A percentile compares a stretch with the other conserved stretches of the same genome.
phyloP scores from a whole-genome alignment of 1,284 basidiomycete genomes.

The Tilletia setariae region DNA sequence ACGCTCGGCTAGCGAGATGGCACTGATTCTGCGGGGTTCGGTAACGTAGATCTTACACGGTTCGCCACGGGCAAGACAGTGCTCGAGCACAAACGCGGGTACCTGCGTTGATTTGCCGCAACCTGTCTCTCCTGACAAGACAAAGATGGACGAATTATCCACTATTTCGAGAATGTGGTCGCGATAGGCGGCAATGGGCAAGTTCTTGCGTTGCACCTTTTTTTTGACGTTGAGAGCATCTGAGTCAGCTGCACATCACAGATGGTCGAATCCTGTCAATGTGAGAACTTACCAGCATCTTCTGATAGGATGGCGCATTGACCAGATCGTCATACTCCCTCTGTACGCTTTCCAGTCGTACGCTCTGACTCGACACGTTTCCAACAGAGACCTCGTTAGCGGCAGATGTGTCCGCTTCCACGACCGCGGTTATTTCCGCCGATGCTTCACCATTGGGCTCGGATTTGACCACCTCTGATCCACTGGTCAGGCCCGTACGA shows the following conservation, averaged over 20 bases:
- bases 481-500: neutral
- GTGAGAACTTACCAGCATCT: constrained; percentile 72
- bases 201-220: constrained; percentile 65
- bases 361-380: neutral
- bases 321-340: constrained; percentile 64
- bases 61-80: constrained; percentile 75
- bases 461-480: neutral
- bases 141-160: constrained; percentile 77
- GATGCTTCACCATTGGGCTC: neutral
- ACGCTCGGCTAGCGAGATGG: constrained; percentile 91
- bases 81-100: constrained; percentile 89
- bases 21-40: constrained; percentile 92
- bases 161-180: constrained; percentile 71
- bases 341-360: neutral
- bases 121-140: constrained; percentile 95
- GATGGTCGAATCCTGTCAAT: neutral
- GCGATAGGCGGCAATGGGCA: constrained; percentile 86
- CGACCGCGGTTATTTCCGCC: constrained; percentile 3
- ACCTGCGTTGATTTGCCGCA: constrained; percentile 98
- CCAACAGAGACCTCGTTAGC: neutral
- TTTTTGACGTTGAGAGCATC: neutral
- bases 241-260: too few relatives aligned
- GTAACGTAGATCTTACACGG: constrained; percentile 92
- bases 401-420: neutral
- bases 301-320: constrained; percentile 68